Evolutionary conservation across 345 rosid genomes (phyloP).

Genomic region (Eucalyptus tenuipes): DNA sequence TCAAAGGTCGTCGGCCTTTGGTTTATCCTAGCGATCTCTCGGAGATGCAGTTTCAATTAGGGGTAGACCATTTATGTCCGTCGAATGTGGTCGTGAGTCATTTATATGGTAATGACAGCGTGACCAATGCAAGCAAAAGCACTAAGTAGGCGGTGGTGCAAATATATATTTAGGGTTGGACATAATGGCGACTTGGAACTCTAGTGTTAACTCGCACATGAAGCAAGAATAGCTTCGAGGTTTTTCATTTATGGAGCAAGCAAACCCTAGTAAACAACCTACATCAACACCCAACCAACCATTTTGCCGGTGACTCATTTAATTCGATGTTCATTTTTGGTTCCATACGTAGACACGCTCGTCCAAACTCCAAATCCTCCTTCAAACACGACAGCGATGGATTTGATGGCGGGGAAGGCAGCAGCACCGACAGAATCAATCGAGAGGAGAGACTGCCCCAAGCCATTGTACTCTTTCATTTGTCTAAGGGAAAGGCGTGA

Average conservation of each 20-base stretch:
- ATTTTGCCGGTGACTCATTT: not conserved
- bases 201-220: not conserved
- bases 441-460: not conserved
- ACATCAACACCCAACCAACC: not conserved
- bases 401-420: not conserved
- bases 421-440: not conserved
- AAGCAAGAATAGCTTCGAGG: not conserved
- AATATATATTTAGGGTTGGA: not conserved
- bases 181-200: not conserved
- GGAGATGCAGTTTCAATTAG: not conserved
- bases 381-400: not conserved
- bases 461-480: not conserved
- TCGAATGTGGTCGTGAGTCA: not conserved
- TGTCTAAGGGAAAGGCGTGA: fast-evolving
- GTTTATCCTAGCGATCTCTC: not conserved
- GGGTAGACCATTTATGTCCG: not conserved
- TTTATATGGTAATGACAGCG: not conserved
- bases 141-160: not conserved
- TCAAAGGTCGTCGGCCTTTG: not conserved
- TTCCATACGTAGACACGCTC: not conserved
- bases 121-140: not conserved
- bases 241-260: not conserved
- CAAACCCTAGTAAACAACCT: not conserved
- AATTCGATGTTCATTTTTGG: not conserved
- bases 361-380: not conserved